These are phyloP conservation scores for Boletus insuetus DNA, from an alignment of 768 basidiomycete species.

Conservation along the genomic window DNA sequence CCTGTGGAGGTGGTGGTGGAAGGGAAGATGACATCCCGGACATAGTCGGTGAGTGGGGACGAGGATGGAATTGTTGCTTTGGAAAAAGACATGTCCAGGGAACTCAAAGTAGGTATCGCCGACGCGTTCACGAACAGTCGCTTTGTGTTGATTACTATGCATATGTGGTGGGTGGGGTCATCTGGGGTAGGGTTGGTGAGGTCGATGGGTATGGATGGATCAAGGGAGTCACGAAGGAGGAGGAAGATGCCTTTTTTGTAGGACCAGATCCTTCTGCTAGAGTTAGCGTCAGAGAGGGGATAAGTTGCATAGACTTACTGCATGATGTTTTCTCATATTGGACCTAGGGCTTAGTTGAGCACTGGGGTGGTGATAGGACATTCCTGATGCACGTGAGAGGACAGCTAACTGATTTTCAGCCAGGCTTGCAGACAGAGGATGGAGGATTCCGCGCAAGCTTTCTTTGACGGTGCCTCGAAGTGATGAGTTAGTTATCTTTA, in stretches of 20 bases:
- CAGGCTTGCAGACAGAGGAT: slow-evolving; percentile 47
- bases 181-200: slow-evolving; percentile 29
- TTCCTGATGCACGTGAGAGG: slow-evolving; percentile 48
- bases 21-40: slow-evolving; percentile 67
- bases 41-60: slow-evolving; percentile 79
- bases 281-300: slow-evolving; percentile 4
- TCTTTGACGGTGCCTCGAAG: slow-evolving; percentile 74
- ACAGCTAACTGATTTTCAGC: slow-evolving; percentile 69
- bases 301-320: slow-evolving; percentile 43
- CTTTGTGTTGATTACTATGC: slow-evolving; percentile 84
- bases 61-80: slow-evolving; percentile 95
- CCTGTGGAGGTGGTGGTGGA: slow-evolving; percentile 4
- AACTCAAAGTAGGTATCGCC: slow-evolving; percentile 83
- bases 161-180: slow-evolving; percentile 60
- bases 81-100: slow-evolving; percentile 89
- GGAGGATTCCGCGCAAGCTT: slow-evolving; percentile 15
- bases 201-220: slow-evolving; percentile 25
- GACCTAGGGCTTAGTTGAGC: slow-evolving; percentile 64
- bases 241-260: slow-evolving; percentile 90
- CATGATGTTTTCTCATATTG: slow-evolving; percentile 63
- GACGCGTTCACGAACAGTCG: slow-evolving; percentile 78
- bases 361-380: slow-evolving; percentile 87
- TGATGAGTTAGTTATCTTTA: slow-evolving; percentile 97
- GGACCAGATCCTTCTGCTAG: slow-evolving; percentile 65
- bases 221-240: slow-evolving; percentile 82